Evolutionary conservation across 2,329 filamentous ascomycete species (phyloP), one percentile per base, ranked within the genome.

Genomic region (Aureobasidium sp.): DNA sequence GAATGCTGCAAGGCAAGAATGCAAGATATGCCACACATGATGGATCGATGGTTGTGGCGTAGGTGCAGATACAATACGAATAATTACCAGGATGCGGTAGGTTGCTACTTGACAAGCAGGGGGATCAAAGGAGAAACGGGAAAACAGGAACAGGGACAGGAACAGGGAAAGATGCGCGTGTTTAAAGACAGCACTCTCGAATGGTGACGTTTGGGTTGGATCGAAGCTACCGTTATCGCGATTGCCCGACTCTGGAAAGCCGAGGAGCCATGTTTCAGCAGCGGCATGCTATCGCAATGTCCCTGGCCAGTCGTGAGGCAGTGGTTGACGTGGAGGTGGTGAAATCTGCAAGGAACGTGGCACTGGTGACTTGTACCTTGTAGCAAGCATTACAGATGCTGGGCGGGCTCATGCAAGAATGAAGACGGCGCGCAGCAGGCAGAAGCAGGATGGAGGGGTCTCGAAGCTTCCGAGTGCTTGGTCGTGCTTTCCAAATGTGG

Each of bases 11-110:
- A 44, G 61, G 63, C 61, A 31, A 71, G 57, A 29, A 70, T 68
- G 59, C 69, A 71, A 37, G 67, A 68, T 22, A 70, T 70, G 51
- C 69, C 69, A 63, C 69, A 71, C 69, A 71, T 71, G 62, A 41
- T 68, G 34, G 36, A 5, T 17, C 22, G 47, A 39, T 51, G 25
- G 29, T 52, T 58, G 41, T 37, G 34, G 2, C 47, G 29, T 34
- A 55, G 29, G 42, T 63, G 52, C 48, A 56, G 42, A 25, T 45
- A 44, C 29, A 48, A 57, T 45, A 44, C 29, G 55, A 57, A 47
- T 36, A 63, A 51, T 11, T 48, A 48, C 31, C 62, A 56, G 53
- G 44, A 22, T 44, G 41, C 17, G 20, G 34, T 25, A 52, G 41
- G 41, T 17, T 36, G 53, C n/a, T 15, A 25, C 22, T 25, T 3